Evolutionary conservation across 352 stramenopile genomes (phyloP).

Genomic region (Phytophthora crassamura): DNA sequence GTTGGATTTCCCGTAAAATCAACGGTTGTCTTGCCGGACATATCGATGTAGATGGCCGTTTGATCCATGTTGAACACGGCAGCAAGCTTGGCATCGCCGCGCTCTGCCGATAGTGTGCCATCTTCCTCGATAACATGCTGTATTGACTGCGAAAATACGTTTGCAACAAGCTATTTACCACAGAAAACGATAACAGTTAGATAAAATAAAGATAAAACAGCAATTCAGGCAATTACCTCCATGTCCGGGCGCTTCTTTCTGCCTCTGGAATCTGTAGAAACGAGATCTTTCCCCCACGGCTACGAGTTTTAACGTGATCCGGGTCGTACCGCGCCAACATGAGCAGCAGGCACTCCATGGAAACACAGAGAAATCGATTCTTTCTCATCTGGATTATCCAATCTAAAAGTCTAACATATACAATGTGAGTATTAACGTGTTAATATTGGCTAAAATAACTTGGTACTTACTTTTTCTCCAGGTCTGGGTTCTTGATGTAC

Average conservation of each 20-base stretch:
- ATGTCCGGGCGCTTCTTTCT: conserved; percentile 13
- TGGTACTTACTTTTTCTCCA: too few species aligned
- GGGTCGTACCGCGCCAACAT: conserved; percentile 7
- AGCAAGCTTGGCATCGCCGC: neutral
- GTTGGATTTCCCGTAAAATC: conserved; percentile 9
- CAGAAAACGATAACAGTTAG: neutral
- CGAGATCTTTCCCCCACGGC: neutral
- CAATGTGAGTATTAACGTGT: too few species aligned
- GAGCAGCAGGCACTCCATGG: conserved; percentile 9
- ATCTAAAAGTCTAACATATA: conserved; percentile 9
- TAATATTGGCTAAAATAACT: too few species aligned
- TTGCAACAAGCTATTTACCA: conserved; percentile 22
- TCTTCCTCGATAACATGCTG: conserved; percentile 15
- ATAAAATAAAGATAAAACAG: neutral
- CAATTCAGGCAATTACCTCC: conserved; percentile 9
- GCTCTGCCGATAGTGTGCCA: neutral
- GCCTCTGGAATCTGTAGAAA: conserved; percentile 17
- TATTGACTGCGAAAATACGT: conserved; percentile 18
- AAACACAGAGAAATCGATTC: conserved; percentile 15
- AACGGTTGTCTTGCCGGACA: conserved; percentile 16
- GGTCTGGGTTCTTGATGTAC: too few species aligned
- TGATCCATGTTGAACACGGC: conserved; percentile 21
- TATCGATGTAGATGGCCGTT: conserved; percentile 19
- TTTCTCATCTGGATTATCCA: conserved; percentile 15
- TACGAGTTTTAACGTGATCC: neutral